phyloP scores from a whole-genome alignment of 2,329 filamentous ascomycete genomes.

The Paracoccidioides lutzii region DNA sequence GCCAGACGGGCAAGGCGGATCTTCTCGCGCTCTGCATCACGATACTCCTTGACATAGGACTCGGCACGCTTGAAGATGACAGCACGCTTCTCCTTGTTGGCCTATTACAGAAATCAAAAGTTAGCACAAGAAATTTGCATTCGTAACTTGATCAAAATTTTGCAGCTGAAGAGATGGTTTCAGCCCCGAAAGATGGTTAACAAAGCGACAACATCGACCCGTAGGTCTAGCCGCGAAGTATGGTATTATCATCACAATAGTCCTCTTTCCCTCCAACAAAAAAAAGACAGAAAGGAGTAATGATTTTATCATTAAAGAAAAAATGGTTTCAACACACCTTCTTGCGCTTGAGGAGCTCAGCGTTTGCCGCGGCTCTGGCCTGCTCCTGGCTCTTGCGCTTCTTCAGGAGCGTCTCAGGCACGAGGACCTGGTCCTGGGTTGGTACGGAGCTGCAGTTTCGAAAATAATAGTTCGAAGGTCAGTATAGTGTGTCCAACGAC shows the following conservation, averaged over 20 bases:
- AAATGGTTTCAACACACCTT: constrained; percentile 51
- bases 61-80: constrained; percentile 99
- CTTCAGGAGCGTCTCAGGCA: constrained; percentile 99
- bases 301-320: neutral
- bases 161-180: constrained; percentile 27
- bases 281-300: constrained; percentile 3
- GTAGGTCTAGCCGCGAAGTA: constrained; percentile 76
- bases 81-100: constrained; percentile 96
- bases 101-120: constrained; percentile 39
- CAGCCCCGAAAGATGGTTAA: constrained; percentile 59
- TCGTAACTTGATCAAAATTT: constrained; percentile 15
- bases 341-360: constrained; percentile 75
- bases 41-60: constrained; percentile 99
- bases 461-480: constrained; percentile 27
- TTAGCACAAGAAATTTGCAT: constrained; percentile 15
- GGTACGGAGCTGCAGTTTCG: constrained; percentile 61
- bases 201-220: constrained; percentile 86
- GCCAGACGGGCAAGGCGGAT: constrained; percentile 79
- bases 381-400: constrained; percentile 99
- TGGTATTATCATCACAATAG: constrained; percentile 75
- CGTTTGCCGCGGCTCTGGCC: constrained; percentile 77
- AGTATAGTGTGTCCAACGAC: constrained; percentile 63
- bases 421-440: constrained; percentile 87
- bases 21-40: constrained; percentile 96
- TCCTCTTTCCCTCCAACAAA: constrained; percentile 20